These are phyloP conservation scores for Phytophthora multivora DNA, from an alignment of 352 stramenopile species.

Conservation along the genomic window DNA sequence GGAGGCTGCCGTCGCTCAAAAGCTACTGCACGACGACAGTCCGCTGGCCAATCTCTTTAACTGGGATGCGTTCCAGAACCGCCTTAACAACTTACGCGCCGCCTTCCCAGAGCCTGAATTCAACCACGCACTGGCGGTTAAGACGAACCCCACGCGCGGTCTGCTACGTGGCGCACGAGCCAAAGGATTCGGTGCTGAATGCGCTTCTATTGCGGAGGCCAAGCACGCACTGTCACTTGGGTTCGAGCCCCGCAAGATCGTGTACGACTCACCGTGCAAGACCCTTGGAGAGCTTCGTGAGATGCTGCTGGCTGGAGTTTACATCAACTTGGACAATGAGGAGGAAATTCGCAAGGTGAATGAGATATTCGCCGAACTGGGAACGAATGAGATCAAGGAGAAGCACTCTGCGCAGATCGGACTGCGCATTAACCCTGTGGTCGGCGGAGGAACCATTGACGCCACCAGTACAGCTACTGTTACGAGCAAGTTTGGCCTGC, in stretches of 20 bases:
- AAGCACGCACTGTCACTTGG: conserved; percentile 80
- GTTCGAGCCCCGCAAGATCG: conserved; percentile 72
- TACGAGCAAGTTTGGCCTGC: conserved; percentile 92
- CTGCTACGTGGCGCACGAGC: conserved; percentile 58
- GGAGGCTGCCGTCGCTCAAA: conserved; percentile 48
- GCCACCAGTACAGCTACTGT: conserved; percentile 86
- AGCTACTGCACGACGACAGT: conserved; percentile 58
- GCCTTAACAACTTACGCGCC: conserved; percentile 55
- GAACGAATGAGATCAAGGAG: conserved; percentile 18
- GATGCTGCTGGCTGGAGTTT: conserved; percentile 78
- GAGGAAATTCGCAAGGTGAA: conserved; percentile 87
- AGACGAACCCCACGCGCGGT: conserved; percentile 78
- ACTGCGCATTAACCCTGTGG: conserved; percentile 91
- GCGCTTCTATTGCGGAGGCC: conserved; percentile 80
- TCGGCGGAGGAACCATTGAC: conserved; percentile 88
- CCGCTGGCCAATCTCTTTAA: conserved; percentile 70
- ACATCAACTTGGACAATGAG: conserved; percentile 93
- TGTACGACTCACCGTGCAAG: conserved; percentile 95
- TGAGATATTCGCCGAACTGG: conserved; percentile 54
- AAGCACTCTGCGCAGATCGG: conserved; percentile 72
- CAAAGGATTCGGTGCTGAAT: conserved; percentile 75
- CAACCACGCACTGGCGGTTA: conserved; percentile 80
- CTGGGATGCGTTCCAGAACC: conserved; percentile 63
- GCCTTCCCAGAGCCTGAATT: conserved; percentile 71
- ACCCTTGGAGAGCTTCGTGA: conserved; percentile 82